Evolutionary conservation across 164 flowering plant species (phyloP), one percentile per base, ranked within the genome.

Genomic region (Cinnamomum chago): DNA sequence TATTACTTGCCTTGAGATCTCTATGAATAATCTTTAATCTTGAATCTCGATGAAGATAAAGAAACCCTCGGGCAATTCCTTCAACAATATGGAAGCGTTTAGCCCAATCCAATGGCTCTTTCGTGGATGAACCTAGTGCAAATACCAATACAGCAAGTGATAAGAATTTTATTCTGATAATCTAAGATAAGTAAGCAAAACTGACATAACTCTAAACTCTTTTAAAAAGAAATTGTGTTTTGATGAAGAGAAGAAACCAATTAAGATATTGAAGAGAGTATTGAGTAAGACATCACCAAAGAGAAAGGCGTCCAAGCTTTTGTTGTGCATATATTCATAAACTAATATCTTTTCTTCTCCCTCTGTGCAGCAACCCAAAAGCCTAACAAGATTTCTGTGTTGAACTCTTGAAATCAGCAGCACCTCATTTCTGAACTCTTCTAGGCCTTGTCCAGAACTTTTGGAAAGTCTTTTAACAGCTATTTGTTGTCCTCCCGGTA

Each of bases 41-140:
- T 7, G 90, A 90, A 60, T 88, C 92, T 20, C 82, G 85, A 55
- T 90, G 94, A 60, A 90, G 86, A 68, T 90, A 90, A 14, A 87
- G 80, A 67, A 90, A 47, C n/a, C 92, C 92, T 35, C 86, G 80
- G 23, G 88, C 85, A 35, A 88, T 82, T 17, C 92, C 92, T 33
- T 22, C 67, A 3, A 81, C 70, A 14, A 81, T 81, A 24, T 71
- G 75, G 28, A 75, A 76, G n/a, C 86, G 84, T 27, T 20, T 77
- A 11, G 14, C 28, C 82, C 86, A 83, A 66, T 77, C 73, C n/a
- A 83, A 23, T 25, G 23, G 66, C 0, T 11, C 60, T 5, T 58
- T 55, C 22, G 52, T 73, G 28, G 5, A 25, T 30, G 73, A 74
- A 76, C 86, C 88, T 86, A 85, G 64, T 20, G 64, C 10, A 35